phyloP scores from a whole-genome alignment of 2,329 filamentous ascomycete genomes.

The Endoconidiophora polonica region DNA sequence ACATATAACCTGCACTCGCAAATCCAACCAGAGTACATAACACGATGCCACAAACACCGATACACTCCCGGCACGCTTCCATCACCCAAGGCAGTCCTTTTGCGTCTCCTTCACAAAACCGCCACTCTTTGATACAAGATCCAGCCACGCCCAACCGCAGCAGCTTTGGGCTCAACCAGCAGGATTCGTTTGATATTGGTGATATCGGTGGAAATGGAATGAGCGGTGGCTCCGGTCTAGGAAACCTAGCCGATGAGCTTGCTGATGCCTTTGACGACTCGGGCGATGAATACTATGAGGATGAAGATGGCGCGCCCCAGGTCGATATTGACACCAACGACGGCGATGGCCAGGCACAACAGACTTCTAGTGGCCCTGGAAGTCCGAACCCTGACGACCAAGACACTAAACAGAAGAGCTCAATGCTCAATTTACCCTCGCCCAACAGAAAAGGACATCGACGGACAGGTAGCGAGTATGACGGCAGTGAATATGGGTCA shows the following conservation, averaged over 20 bases:
- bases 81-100: slow-evolving; percentile 25
- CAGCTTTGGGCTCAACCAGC: slow-evolving; percentile 27
- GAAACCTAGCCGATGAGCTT: slow-evolving; percentile 67
- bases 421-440: slow-evolving; percentile 29
- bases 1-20: not conserved
- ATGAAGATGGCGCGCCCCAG: slow-evolving; percentile 18
- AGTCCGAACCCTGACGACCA: slow-evolving; percentile 10
- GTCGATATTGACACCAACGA: slow-evolving; percentile 22
- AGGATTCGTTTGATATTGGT: slow-evolving; percentile 30
- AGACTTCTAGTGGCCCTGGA: slow-evolving; percentile 5
- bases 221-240: slow-evolving; percentile 40
- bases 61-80: slow-evolving; percentile 42
- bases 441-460: slow-evolving; percentile 30
- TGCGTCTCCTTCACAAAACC: slow-evolving; percentile 10
- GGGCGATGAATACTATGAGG: slow-evolving; percentile 39
- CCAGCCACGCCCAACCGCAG: slow-evolving; percentile 30
- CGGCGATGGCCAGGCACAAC: not conserved
- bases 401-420: slow-evolving; percentile 20
- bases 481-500: slow-evolving; percentile 58
- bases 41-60: slow-evolving; percentile 35
- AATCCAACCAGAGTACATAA: not conserved
- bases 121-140: slow-evolving; percentile 33
- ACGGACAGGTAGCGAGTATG: slow-evolving; percentile 42
- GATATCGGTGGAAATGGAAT: slow-evolving; percentile 24
- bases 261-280: slow-evolving; percentile 56